phyloP scores from a whole-genome alignment of 352 stramenopile species.

The Globisporangium spiculum region DNA sequence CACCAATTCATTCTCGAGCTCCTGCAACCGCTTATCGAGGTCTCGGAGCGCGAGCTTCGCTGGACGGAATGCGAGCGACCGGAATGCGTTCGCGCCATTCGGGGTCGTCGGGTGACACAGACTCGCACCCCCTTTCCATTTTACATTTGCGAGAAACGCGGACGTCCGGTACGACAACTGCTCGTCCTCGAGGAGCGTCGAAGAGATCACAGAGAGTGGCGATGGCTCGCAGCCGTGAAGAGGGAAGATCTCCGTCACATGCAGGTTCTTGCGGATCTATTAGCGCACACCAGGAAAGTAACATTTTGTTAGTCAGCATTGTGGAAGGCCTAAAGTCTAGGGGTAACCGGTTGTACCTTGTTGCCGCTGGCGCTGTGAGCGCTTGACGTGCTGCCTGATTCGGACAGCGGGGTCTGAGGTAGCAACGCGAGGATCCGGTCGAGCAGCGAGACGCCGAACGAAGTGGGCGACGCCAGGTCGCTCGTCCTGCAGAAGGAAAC shows the following conservation, averaged over 20 bases:
- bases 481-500: conserved; percentile 36
- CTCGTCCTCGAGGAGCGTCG: conserved; percentile 12
- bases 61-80: conserved; percentile 57
- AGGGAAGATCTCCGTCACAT: conserved; percentile 69
- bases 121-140: conserved; percentile 65
- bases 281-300: neutral
- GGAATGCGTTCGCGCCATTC: conserved; percentile 49
- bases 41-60: conserved; percentile 70
- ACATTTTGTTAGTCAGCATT: neutral
- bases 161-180: conserved; percentile 34
- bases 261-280: conserved; percentile 33
- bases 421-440: conserved; percentile 65
- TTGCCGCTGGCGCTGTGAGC: neutral
- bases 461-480: conserved; percentile 60
- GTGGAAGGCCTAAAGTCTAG: neutral
- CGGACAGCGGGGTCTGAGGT: conserved; percentile 38
- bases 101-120: conserved; percentile 54
- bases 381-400: neutral
- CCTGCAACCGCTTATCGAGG: conserved; percentile 63
- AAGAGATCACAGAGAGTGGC: conserved; percentile 20
- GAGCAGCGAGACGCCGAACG: conserved; percentile 64
- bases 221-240: conserved; percentile 62
- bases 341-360: conserved; percentile 23
- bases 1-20: conserved; percentile 51
- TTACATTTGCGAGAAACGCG: conserved; percentile 53